Evolutionary conservation across 306 rosid species (phyloP).

Genomic region (Styphnolobium japonicum): DNA sequence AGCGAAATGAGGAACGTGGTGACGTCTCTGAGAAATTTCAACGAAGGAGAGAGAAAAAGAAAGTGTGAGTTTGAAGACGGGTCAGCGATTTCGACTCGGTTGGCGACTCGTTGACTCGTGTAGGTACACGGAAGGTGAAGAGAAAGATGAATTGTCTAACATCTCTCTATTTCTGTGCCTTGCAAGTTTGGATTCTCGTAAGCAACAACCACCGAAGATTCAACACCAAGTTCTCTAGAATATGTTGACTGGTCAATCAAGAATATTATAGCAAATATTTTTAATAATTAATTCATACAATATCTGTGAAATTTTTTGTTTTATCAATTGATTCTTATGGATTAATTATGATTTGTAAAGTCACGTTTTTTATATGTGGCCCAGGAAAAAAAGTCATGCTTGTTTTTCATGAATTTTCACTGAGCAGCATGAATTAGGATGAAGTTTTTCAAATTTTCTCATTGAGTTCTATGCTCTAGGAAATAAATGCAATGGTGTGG

Average conservation of each 20-base stretch:
- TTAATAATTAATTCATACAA: not conserved
- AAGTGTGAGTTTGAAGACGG: slow-evolving; percentile 11
- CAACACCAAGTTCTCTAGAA: slow-evolving; percentile 25
- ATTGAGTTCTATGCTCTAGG: no score
- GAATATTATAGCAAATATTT: not conserved
- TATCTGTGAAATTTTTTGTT: not conserved
- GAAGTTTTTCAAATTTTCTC: not conserved
- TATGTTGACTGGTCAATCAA: not conserved
- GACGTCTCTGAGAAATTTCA: slow-evolving; percentile 34
- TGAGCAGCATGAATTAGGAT: not conserved
- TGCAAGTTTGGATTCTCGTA: not conserved
- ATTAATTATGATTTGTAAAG: not conserved
- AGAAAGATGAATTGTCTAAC: not conserved
- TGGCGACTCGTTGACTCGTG: slow-evolving; percentile 36
- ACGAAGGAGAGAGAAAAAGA: not conserved
- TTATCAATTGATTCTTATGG: not conserved
- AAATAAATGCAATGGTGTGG: no score
- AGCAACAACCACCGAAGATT: not conserved
- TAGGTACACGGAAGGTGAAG: not conserved
- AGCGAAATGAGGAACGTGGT: not conserved
- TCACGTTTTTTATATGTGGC: not conserved
- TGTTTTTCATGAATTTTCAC: not conserved
- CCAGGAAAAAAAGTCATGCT: not conserved
- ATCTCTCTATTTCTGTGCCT: not conserved
- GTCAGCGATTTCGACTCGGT: slow-evolving; percentile 24